Percentiles rank a stretch among this genome's conserved stretches.
phyloP scores from a whole-genome alignment of 78 protist genomes.

The Bigelowiella natans region DNA sequence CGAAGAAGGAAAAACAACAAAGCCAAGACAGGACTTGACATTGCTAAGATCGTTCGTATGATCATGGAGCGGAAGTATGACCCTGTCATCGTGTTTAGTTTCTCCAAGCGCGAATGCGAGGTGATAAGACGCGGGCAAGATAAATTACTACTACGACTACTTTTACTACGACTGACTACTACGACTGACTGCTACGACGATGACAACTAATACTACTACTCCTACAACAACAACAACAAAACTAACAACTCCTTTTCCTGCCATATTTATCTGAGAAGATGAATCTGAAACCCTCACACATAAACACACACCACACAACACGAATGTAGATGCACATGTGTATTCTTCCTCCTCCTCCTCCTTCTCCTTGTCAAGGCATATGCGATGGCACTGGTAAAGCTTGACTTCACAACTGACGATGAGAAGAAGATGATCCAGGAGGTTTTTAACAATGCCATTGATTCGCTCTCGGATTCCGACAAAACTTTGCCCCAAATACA shows the following conservation, averaged over 20 bases:
- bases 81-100: slow-evolving; percentile 58
- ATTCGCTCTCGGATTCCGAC: slow-evolving; percentile 47
- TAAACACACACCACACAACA: background rate
- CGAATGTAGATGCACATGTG: background rate
- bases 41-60: background rate
- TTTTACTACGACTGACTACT: background rate
- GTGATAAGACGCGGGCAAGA: too few relatives aligned
- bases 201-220: background rate
- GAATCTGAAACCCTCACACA: too few relatives aligned
- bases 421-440: background rate
- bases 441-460: slow-evolving; percentile 54
- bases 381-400: background rate
- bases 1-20: background rate
- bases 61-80: slow-evolving; percentile 13
- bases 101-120: slow-evolving; percentile 32
- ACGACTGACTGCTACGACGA: background rate
- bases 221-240: too few relatives aligned
- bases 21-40: background rate
- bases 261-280: too few relatives aligned
- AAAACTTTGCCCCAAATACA: slow-evolving; percentile 34
- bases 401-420: background rate
- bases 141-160: background rate
- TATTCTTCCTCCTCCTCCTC: background rate
- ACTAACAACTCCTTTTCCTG: too few relatives aligned
- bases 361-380: too few relatives aligned